These are phyloP conservation scores for Stylosanthes scabra DNA, from an alignment of 331 rosid genomes.

Conservation along the genomic window DNA sequence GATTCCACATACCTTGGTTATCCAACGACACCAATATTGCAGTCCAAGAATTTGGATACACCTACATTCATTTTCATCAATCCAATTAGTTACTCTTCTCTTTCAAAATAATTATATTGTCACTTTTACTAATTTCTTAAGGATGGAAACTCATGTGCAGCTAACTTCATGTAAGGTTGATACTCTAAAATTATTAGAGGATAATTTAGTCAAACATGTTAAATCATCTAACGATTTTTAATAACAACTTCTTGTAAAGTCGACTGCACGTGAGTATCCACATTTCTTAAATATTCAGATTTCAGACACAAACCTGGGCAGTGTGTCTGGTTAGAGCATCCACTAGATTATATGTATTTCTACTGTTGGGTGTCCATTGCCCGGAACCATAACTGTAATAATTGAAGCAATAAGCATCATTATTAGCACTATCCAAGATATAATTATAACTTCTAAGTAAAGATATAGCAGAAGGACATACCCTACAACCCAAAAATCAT, in stretches of 20 bases:
- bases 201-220: no score
- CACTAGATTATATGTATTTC: conserved; percentile 70
- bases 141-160: no score
- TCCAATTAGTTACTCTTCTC: background rate
- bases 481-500: conserved; percentile 98
- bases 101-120: no score
- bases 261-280: no score
- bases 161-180: no score
- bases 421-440: conserved; percentile 7
- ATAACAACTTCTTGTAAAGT: no score
- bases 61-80: conserved; percentile 55
- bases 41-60: conserved; percentile 93
- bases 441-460: background rate
- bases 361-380: conserved; percentile 69
- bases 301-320: conserved; percentile 62
- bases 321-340: conserved; percentile 96
- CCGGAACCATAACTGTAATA: conserved; percentile 74
- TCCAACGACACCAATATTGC: conserved; percentile 83
- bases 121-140: no score
- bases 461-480: conserved; percentile 42
- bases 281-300: no score
- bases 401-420: conserved; percentile 34
- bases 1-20: conserved; percentile 98
- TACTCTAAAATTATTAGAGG: no score
- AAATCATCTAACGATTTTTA: no score